A percentile compares a stretch with the other conserved stretches of the same genome.
Conservation (phyloP, 1,284 basidiomycete genomes). For the Macrocybe sp. region DNA sequence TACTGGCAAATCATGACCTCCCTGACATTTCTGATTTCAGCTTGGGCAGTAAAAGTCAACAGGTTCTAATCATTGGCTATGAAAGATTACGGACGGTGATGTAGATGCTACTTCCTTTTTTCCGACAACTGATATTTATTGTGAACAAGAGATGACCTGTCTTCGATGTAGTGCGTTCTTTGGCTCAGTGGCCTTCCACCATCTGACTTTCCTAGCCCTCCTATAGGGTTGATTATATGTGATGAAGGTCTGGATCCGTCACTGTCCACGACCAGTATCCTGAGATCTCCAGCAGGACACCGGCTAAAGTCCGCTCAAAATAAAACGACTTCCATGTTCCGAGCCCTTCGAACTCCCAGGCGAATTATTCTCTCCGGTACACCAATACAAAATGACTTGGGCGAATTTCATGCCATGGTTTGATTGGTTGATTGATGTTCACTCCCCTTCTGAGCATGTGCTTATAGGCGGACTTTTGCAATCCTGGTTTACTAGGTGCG, state of each 20-base stretch:
- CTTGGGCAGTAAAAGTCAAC: conserved; percentile 56
- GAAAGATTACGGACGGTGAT: conserved; percentile 84
- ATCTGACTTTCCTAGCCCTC: conserved; percentile 47
- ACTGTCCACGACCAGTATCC: neutral
- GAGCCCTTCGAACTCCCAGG: conserved; percentile 68
- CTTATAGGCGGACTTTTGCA: conserved; percentile 84
- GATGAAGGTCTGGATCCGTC: conserved; percentile 69
- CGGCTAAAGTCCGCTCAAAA: conserved; percentile 90
- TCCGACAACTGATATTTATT: neutral
- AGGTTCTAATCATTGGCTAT: conserved; percentile 94
- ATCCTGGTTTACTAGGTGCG: conserved; percentile 81
- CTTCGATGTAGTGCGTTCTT: conserved; percentile 54
- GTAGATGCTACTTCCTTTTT: conserved; percentile 24
- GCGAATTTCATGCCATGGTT: conserved; percentile 96
- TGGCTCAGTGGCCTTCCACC: neutral
- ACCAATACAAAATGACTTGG: conserved; percentile 94
- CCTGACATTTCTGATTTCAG: conserved; percentile 2
- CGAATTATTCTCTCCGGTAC: conserved; percentile 93
- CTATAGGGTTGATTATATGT: conserved; percentile 91
- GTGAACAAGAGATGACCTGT: conserved; percentile 48
- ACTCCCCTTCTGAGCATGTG: neutral
- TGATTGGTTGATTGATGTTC: conserved; percentile 11
- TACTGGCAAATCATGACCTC: conserved; percentile 1
- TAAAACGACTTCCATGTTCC: conserved; percentile 90
- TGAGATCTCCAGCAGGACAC: conserved; percentile 56